Base-by-base conservation (phyloP, 495 filamentous ascomycete genomes). In the Aspergillus campestris region DNA sequence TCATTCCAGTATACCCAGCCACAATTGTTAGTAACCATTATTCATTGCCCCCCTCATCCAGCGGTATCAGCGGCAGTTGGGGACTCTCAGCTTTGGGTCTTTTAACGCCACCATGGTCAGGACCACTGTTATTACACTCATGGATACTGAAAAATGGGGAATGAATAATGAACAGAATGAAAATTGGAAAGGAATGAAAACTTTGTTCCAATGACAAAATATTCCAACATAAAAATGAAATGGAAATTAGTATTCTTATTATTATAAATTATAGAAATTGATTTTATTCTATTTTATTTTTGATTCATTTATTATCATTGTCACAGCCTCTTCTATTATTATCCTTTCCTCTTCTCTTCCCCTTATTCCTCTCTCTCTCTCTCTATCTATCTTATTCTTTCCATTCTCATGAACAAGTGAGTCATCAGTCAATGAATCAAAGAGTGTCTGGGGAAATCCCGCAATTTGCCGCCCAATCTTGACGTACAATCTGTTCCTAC, bases 51-150 rank as follows among this genome's bases (percentile, higher is more conserved):
- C 36, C 47, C 42, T 15, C 32, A 38, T 36, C 13, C 43, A 51
- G 48, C 48, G 48, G 48, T 34, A 45, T 51, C 48, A 51, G 48
- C 48, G 48, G 48, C 43, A 50, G 42, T 42, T 45, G 30, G 29
- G 24, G 48, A 30, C 48, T 36, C 40, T 44, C 42, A 37, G 48
- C 42, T 38, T 37, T 36, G 31, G 18, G 10, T 34, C n/a, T 31
- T 31, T 37, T 18, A 37, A 41, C 37, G 42, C 40, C 42, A 45
- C 42, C 38, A 12, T 12, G 18, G 18, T 24, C 18, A 24, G 18
- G 18, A 24, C 18, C 18, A 24, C 4, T 24, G 18, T 24, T 24
- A 24, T 24, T 24, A 24, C 18, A 24, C 18, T 24, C 18, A 24
- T 24, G 18, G 18, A 24, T 24, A 24, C 18, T 2, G 18, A 24